These are phyloP conservation scores for Adansonia madagascariensis DNA, from an alignment of 441 rosid species.

Conservation along the genomic window DNA sequence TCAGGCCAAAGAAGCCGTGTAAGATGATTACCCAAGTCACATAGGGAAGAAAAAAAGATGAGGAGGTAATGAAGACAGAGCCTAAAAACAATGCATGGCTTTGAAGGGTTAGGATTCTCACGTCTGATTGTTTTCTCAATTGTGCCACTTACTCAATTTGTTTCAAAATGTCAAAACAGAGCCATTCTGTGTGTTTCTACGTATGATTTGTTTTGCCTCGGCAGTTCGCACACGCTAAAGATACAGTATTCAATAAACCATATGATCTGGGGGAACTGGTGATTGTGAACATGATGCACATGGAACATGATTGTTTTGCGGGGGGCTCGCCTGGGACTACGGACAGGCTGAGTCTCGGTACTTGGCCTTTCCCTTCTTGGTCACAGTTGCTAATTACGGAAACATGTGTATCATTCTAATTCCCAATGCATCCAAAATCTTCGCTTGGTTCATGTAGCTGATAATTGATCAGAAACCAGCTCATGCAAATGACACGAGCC, in stretches of 20 bases:
- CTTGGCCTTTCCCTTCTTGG: constrained; percentile 18
- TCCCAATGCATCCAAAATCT: constrained; percentile 5
- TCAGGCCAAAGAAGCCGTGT: background rate
- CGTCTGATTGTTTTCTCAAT: background rate
- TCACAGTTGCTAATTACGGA: constrained; percentile 16
- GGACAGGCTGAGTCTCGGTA: background rate
- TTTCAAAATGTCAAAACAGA: constrained; percentile 30
- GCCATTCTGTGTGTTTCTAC: constrained; percentile 19
- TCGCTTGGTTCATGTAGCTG: background rate
- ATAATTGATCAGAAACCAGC: background rate
- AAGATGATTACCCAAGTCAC: background rate
- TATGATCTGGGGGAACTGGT: constrained; percentile 5
- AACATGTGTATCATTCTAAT: background rate
- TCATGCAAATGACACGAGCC: background rate
- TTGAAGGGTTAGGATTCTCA: background rate
- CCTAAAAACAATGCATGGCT: constrained; percentile 5
- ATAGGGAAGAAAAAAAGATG: background rate
- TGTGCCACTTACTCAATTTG: background rate
- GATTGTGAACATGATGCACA: constrained; percentile 13
- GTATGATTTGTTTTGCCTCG: constrained; percentile 27
- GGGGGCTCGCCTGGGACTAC: background rate
- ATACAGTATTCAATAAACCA: constrained; percentile 12
- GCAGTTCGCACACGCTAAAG: constrained; percentile 32
- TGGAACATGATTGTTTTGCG: background rate
- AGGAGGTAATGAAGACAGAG: background rate